Conservation (phyloP, 2,329 filamentous ascomycete genomes). For the Apiospora rasikravindrae region DNA sequence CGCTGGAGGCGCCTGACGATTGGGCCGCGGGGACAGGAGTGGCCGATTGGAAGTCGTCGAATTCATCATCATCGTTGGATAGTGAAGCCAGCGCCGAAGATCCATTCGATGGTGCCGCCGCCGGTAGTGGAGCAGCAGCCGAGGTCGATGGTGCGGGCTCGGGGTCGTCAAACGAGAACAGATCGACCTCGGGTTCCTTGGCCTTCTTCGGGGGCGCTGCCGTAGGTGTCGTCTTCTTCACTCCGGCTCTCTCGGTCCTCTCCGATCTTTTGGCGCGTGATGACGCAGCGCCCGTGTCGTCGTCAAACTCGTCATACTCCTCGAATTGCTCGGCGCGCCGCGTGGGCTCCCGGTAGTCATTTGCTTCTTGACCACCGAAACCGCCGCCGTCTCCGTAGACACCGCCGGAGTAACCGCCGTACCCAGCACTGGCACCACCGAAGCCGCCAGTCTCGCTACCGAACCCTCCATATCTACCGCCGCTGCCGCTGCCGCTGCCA, state of each 20-base stretch:
- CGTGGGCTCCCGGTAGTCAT: conserved; percentile 67
- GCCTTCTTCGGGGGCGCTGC: conserved; percentile 72
- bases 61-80: conserved; percentile 80
- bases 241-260: conserved; percentile 45
- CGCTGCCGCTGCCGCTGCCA: conserved; percentile 47
- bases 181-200: conserved; percentile 89
- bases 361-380: conserved; percentile 75
- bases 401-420: conserved; percentile 67
- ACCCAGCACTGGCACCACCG: conserved; percentile 61
- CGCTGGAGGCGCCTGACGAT: conserved; percentile 49
- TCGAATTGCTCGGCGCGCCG: conserved; percentile 80
- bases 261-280: conserved; percentile 58
- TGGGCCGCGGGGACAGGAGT: conserved; percentile 60
- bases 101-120: conserved; percentile 51
- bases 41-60: conserved; percentile 96
- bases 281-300: conserved; percentile 64
- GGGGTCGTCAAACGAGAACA: conserved; percentile 91
- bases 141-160: conserved; percentile 55
- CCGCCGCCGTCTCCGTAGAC: conserved; percentile 97
- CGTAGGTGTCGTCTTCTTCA: conserved; percentile 57
- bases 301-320: conserved; percentile 96
- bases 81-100: conserved; percentile 55
- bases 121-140: conserved; percentile 45
- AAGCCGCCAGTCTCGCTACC: conserved; percentile 83
- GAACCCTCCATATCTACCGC: conserved; percentile 81